Conservation (phyloP, 2,329 filamentous ascomycete genomes). For the Colletotrichum tropicicola region DNA sequence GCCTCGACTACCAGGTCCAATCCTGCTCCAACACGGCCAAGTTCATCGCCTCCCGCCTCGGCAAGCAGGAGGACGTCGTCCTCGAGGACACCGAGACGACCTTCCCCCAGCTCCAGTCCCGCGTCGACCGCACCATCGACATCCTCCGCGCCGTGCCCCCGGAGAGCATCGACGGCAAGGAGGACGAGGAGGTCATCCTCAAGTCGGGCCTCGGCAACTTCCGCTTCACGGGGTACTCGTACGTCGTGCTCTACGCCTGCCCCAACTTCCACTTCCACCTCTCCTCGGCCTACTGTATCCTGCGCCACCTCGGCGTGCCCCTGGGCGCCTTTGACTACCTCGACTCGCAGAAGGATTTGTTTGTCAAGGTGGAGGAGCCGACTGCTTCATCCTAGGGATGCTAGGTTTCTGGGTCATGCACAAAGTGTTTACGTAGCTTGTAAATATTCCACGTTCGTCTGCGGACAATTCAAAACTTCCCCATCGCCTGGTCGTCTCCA, state of each 20-base stretch:
- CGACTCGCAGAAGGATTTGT: conserved; percentile 16
- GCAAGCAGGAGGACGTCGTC: conserved; percentile 15
- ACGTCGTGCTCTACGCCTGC: conserved; percentile 53
- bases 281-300: conserved; percentile 62
- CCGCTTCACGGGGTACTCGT: conserved; percentile 45
- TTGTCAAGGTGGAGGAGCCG: conserved; percentile 9
- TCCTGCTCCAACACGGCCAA: conserved; percentile 33
- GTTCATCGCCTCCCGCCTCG: conserved; percentile 31
- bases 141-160: conserved; percentile 40
- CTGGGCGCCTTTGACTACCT: conserved; percentile 67
- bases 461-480: background rate
- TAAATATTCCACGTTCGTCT: too few relatives aligned
- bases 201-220: conserved; percentile 36
- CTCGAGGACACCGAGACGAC: conserved; percentile 31
- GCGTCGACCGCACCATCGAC: conserved; percentile 34
- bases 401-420: background rate
- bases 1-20: conserved; percentile 34
- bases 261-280: conserved; percentile 72
- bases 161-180: conserved; percentile 30
- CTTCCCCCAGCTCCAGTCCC: conserved; percentile 20
- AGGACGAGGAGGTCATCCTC: conserved; percentile 35
- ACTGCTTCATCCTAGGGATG: background rate
- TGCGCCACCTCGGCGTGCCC: conserved; percentile 65
- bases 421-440: too few relatives aligned
- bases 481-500: background rate